Evolutionary conservation across 1,284 basidiomycete species (phyloP).

Genomic region (Xerocomus minutiporus): DNA sequence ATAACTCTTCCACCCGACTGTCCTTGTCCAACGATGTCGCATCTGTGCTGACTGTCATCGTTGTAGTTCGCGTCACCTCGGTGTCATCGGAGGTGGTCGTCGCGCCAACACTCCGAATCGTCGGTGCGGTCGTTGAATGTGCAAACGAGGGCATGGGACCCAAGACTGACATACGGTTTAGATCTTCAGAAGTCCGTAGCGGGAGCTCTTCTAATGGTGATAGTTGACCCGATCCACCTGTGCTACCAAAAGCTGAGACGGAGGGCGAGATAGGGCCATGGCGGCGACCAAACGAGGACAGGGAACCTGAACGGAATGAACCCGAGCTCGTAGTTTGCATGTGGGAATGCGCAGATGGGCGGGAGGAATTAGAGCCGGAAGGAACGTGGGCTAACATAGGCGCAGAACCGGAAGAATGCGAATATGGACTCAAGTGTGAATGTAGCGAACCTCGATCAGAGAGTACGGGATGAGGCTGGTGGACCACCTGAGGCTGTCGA

Average conservation of each 20-base stretch:
- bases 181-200: constrained; percentile 14
- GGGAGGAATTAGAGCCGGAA: constrained; percentile 46
- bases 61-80: constrained; percentile 25
- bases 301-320: constrained; percentile 48
- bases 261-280: constrained; percentile 32
- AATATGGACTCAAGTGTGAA: constrained; percentile 47
- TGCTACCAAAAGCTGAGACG: constrained; percentile 39
- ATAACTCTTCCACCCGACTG: constrained; percentile 6
- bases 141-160: constrained; percentile 34
- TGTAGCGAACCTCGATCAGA: constrained; percentile 61
- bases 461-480: constrained; percentile 35
- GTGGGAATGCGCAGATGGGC: constrained; percentile 40
- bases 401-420: constrained; percentile 47
- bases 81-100: constrained; percentile 33
- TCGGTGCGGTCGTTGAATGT: constrained; percentile 25
- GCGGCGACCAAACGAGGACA: constrained; percentile 47
- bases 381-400: constrained; percentile 37
- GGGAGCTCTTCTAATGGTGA: constrained; percentile 22
- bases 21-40: constrained; percentile 8
- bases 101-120: constrained; percentile 30
- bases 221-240: constrained; percentile 18
- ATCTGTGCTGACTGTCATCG: constrained; percentile 18
- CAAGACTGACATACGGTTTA: constrained; percentile 31
- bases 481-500: constrained; percentile 39
- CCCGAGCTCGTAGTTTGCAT: constrained; percentile 34